Conservation (phyloP, 805 yeast species). For the Saccharomycopsis sp. region DNA sequence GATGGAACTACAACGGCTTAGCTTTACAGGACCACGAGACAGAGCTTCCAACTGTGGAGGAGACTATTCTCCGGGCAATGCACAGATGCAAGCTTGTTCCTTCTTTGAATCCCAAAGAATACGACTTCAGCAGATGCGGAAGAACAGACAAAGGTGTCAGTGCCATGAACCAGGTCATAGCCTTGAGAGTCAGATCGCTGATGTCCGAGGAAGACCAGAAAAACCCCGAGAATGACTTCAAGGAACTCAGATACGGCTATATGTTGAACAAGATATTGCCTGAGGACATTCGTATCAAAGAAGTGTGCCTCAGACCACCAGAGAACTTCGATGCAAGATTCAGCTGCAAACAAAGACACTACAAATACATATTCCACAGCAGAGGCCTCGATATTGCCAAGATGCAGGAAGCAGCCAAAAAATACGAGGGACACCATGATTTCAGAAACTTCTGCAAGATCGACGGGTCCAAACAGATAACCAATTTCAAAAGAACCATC, state of each 20-base stretch:
- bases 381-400: slow-evolving; percentile 46
- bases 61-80: slow-evolving; percentile 64
- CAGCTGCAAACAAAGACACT: slow-evolving; percentile 81
- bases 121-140: slow-evolving; percentile 58
- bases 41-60: slow-evolving; percentile 82
- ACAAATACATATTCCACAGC: slow-evolving; percentile 69
- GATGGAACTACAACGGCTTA: slow-evolving; percentile 92
- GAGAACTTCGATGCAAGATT: slow-evolving; percentile 82
- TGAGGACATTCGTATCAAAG: slow-evolving; percentile 72
- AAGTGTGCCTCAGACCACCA: slow-evolving; percentile 80
- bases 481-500: slow-evolving; percentile 65
- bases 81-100: slow-evolving; percentile 58
- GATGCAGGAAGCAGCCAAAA: slow-evolving; percentile 64
- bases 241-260: slow-evolving; percentile 70
- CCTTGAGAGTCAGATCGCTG: slow-evolving; percentile 66
- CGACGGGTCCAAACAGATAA: slow-evolving; percentile 90
- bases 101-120: slow-evolving; percentile 54
- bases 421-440: slow-evolving; percentile 72
- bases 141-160: slow-evolving; percentile 47
- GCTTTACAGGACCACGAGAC: slow-evolving; percentile 75
- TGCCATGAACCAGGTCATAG: slow-evolving; percentile 92
- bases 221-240: slow-evolving; percentile 47
- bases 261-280: slow-evolving; percentile 77
- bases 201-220: slow-evolving; percentile 53
- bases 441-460: slow-evolving; percentile 91